Evolutionary conservation across 2,329 filamentous ascomycete genomes (phyloP), one percentile per base, ranked within the genome.

Genomic region (Harringtonia lauricola): DNA sequence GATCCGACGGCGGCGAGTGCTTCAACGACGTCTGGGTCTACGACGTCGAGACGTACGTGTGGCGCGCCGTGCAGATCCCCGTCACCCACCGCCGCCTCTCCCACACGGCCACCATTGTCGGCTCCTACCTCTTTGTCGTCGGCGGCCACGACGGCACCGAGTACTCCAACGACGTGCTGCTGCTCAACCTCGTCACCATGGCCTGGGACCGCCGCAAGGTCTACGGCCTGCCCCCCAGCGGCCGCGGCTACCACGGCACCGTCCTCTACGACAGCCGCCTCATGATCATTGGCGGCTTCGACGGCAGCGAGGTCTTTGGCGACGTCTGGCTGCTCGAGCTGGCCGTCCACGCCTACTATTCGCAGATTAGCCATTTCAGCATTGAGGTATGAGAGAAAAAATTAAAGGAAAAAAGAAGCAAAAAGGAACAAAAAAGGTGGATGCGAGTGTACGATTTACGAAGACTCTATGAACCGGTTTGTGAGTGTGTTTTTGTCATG

Each of bases 11-110:
- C 50, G 77, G 76, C 41, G 79, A 83, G 60, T 84, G 80, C 61
- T 84, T 84, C 61, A 73, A 79, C 56, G 80, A 84, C 54, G 79
- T 84, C 34, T 84, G 80, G 80, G 74, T 84, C 26, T 83, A 82
- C 61, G 79, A 84, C 56, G 73, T 83, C 7, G 79, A 83, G 41
- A 70, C 67, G 33, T 67, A 72, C 46, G 51, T 65, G 21, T 84
- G 81, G 76, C 74, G 71, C 47, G 56, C 65, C 8, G 79, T 82
- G 44, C 58, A 65, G 45, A 78, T 82, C 21, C 70, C 76, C 18
- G 57, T 74, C 30, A 74, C 75, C n/a, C 81, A 71, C 57, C 72
- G 77, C 33, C 74, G 80, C 18, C 67, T 84, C 41, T 81, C 76
- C 21, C 80, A 84, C 57, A 82, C 80, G 22, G 74, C 79, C 35